Conservation (phyloP, 257 asterid genomes). For the Solanum tarijense region DNA sequence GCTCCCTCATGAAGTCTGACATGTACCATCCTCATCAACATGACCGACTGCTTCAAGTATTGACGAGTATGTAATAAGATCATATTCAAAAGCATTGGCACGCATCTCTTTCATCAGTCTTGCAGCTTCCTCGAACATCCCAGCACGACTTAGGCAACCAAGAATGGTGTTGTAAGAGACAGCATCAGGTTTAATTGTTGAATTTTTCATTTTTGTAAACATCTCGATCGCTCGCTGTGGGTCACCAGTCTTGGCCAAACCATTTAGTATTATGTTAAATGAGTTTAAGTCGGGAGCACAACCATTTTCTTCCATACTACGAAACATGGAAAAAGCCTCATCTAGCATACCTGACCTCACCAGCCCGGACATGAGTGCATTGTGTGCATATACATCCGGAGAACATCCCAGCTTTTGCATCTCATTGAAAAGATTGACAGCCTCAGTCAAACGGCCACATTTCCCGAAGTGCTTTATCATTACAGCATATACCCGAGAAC, state of each 20-base stretch:
- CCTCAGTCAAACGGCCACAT: conserved; percentile 27
- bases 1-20: not conserved
- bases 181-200: conserved; percentile 19
- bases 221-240: conserved; percentile 24
- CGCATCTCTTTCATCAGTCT: conserved; percentile 43
- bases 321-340: conserved; percentile 27
- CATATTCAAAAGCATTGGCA: conserved; percentile 25
- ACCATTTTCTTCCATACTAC: conserved; percentile 25
- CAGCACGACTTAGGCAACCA: conserved; percentile 33
- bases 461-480: conserved; percentile 41
- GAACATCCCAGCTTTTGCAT: conserved; percentile 24
- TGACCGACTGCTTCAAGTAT: conserved; percentile 38
- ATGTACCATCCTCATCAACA: conserved; percentile 10
- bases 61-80: conserved; percentile 31
- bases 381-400: conserved; percentile 34
- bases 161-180: conserved; percentile 35
- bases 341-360: conserved; percentile 27
- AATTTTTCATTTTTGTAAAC: conserved; percentile 27
- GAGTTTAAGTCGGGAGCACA: conserved; percentile 31
- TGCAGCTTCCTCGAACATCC: conserved; percentile 47
- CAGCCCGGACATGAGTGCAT: conserved; percentile 43
- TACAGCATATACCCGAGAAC: conserved; percentile 40
- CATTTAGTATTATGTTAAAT: conserved; percentile 30
- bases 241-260: conserved; percentile 23
- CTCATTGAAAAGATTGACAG: conserved; percentile 27